A percentile compares a stretch with the other conserved stretches of the same genome.
phyloP scores from a whole-genome alignment of 495 filamentous ascomycete species.

The Aspergillus diversus region DNA sequence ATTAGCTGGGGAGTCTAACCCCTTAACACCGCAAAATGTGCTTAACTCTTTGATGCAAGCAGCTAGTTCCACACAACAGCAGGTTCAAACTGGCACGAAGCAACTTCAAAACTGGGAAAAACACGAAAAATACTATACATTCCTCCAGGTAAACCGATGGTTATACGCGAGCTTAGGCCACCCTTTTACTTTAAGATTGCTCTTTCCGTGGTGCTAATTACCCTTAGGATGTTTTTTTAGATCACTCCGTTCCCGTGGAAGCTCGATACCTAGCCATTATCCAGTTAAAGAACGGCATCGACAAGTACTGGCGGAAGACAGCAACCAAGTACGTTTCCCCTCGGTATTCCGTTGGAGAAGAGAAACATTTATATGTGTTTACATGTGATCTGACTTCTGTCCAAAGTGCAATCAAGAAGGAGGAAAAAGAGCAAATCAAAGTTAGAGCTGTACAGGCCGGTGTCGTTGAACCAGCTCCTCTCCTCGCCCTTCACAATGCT shows the following conservation, averaged over 20 bases:
- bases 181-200: conserved; percentile 5
- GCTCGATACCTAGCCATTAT: conserved; percentile 89
- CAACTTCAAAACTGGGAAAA: conserved; percentile 89
- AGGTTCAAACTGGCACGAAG: conserved; percentile 76
- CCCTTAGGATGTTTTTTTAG: conserved; percentile 72
- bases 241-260: conserved; percentile 71
- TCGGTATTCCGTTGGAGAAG: neutral
- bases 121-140: conserved; percentile 71
- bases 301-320: conserved; percentile 87
- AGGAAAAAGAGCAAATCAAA: conserved; percentile 76
- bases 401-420: conserved; percentile 67
- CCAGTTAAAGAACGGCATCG: conserved; percentile 92
- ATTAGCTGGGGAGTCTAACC: conserved; percentile 62
- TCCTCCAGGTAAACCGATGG: conserved; percentile 64
- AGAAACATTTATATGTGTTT: neutral
- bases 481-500: conserved; percentile 82
- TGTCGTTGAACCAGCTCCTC: conserved; percentile 70
- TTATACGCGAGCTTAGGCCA: neutral
- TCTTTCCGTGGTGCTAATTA: conserved; percentile 11
- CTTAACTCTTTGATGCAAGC: conserved; percentile 72
- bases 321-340: conserved; percentile 56
- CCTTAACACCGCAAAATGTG: conserved; percentile 68
- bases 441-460: conserved; percentile 70
- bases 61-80: conserved; percentile 70
- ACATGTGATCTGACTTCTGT: conserved; percentile 24